Evolutionary conservation across 768 basidiomycete genomes (phyloP), one percentile per base, ranked within the genome.

Genomic region (Termitomyces sp.): DNA sequence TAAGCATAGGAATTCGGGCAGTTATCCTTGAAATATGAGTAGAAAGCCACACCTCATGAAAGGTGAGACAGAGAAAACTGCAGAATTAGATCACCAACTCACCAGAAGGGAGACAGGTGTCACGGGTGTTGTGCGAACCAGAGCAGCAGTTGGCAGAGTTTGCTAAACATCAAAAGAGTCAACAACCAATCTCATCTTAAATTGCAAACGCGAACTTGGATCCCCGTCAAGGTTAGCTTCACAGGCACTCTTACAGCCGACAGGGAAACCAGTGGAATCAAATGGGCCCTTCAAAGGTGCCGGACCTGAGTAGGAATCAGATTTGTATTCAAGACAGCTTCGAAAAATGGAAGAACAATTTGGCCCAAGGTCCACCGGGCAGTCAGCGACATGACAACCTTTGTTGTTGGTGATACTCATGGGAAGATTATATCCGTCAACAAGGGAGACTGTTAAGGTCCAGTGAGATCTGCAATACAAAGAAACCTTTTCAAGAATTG

Each of bases 191-290:
- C 9, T 14, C 50, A 14, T 20, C 28, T 13, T 3, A 14, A 47
- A 20, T 4, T 18, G 3, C 3, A n/a, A 23, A 28, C 30, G 23
- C 56, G 20, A 44, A 70, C 66, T 60, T 63, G 57, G 68, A 47
- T 72, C 68, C 16, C 71, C 71, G 61, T 72, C 69, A 32, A 74
- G 58, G 55, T 73, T 72, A 16, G 73, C 72, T 28, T 61, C 53
- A 59, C 83, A 84, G 13, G 82, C 82, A 51, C 78, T 81, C 64
- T 78, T 77, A 67, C 83, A 84, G 20, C 82, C 83, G 2, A 81
- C 77, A 3, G 77, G 74, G 59, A 75, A 76, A 9, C 82, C 81
- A 6, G 69, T 71, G 4, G 76, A 69, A 55, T 83, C 78, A 54
- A 64, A 75, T 0, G 83, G 82, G 6, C 83, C 83, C 49, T 74